A percentile compares a stretch with the other conserved stretches of the same genome.
These are phyloP conservation scores for Platismatia glauca DNA, from an alignment of 495 filamentous ascomycete genomes.

Conservation along the genomic window DNA sequence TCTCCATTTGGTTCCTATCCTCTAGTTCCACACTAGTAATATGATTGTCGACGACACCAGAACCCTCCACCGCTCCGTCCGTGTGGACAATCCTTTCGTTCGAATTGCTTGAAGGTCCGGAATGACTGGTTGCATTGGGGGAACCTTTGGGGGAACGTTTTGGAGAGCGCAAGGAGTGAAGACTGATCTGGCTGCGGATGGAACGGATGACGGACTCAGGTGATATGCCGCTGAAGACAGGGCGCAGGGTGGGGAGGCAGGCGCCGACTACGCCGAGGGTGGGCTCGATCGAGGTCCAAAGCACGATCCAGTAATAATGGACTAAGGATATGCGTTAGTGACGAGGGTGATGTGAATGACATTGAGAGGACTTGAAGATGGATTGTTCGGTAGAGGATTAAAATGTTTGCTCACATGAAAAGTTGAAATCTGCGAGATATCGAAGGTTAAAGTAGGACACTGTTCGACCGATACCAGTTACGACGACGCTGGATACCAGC, in stretches of 20 bases:
- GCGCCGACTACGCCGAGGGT: slow-evolving; percentile 12
- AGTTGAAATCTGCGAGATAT: not conserved
- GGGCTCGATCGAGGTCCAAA: slow-evolving; percentile 16
- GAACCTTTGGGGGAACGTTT: not conserved
- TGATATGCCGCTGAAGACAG: slow-evolving; percentile 15
- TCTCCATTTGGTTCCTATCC: not conserved
- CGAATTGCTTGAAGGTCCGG: not conserved
- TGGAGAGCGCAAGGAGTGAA: slow-evolving; percentile 32
- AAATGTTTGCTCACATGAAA: slow-evolving; percentile 8
- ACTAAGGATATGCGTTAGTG: slow-evolving; percentile 1
- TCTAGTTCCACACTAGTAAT: not conserved
- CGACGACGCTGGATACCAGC: slow-evolving; percentile 21
- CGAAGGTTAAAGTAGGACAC: slow-evolving; percentile 15
- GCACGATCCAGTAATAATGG: slow-evolving; percentile 12
- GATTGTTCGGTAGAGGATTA: not conserved
- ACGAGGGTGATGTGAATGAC: not conserved
- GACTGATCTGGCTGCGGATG: slow-evolving; percentile 38
- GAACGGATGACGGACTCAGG: slow-evolving; percentile 40
- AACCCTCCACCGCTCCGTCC: not conserved
- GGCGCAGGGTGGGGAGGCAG: slow-evolving; percentile 15
- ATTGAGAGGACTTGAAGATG: not conserved
- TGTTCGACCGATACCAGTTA: slow-evolving; percentile 37
- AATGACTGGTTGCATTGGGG: not conserved
- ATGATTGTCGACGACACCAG: not conserved
- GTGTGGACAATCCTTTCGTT: not conserved